Evolutionary conservation across 805 yeast species (phyloP).

Genomic region (Kodamaea hsintzibuensis): DNA sequence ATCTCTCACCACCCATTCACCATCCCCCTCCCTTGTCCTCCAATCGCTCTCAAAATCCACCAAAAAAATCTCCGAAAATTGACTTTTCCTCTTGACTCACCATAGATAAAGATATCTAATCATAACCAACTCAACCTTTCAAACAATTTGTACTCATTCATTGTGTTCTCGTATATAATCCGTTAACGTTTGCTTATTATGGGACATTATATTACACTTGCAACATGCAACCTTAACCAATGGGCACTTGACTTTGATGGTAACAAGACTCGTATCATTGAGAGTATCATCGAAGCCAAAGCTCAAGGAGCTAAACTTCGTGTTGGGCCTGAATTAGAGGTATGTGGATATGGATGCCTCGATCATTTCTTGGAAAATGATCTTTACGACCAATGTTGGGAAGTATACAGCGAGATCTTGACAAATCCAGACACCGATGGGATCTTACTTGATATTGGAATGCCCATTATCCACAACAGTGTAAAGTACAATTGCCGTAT

Average conservation of each 20-base stretch:
- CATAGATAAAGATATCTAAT: not conserved
- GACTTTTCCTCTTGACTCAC: not conserved
- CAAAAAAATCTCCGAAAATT: not conserved
- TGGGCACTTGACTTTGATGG: conserved; percentile 99
- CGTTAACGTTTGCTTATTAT: conserved; percentile 34
- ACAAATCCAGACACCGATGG: conserved; percentile 67
- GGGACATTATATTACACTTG: conserved; percentile 86
- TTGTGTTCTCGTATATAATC: not conserved
- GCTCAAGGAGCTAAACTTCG: conserved; percentile 72
- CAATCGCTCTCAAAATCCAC: not conserved
- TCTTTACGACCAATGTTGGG: conserved; percentile 89
- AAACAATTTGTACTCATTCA: not conserved
- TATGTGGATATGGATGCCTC: conserved; percentile 91
- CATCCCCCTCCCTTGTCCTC: not conserved
- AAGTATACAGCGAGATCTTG: conserved; percentile 80
- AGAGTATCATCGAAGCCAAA: conserved; percentile 79
- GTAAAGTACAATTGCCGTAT: conserved; percentile 91
- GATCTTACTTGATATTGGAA: conserved; percentile 85
- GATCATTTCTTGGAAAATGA: conserved; percentile 95
- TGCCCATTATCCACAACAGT: conserved; percentile 88
- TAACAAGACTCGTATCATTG: conserved; percentile 85
- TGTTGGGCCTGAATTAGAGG: conserved; percentile 96
- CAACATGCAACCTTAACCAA: conserved; percentile 94
- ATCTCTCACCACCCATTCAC: not conserved
- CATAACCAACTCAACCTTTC: not conserved